phyloP scores from a whole-genome alignment of 2,329 filamentous ascomycete genomes.

The Blumeria graminis region DNA sequence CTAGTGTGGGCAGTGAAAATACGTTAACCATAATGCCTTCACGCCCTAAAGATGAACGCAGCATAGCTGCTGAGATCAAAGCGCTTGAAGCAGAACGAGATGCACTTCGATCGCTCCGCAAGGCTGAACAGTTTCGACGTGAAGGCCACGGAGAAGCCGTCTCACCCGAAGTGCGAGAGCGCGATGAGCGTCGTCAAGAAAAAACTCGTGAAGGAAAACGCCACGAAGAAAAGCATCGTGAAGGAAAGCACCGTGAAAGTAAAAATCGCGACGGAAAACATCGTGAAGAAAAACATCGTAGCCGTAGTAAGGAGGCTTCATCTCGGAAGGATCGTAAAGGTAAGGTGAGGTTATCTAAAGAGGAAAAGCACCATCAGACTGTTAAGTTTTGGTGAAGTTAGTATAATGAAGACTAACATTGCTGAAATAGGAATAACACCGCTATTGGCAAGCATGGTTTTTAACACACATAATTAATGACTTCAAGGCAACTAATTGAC shows the following conservation, averaged over 20 bases:
- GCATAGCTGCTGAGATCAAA: slow-evolving; percentile 49
- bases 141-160: slow-evolving; percentile 37
- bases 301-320: slow-evolving; percentile 27
- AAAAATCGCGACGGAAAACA: no score
- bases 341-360: slow-evolving; percentile 75
- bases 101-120: slow-evolving; percentile 30
- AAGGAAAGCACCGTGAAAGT: no score
- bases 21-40: slow-evolving; percentile 17
- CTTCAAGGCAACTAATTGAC: no score
- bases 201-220: slow-evolving; percentile 21
- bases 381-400: background rate
- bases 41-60: slow-evolving; percentile 19
- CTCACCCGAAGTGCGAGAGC: slow-evolving; percentile 21
- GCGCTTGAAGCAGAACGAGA: slow-evolving; percentile 42
- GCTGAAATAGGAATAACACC: no score
- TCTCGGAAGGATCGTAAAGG: slow-evolving; percentile 82
- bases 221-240: slow-evolving; percentile 21
- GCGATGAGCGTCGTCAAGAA: slow-evolving; percentile 20
- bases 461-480: no score
- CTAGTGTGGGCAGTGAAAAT: slow-evolving; percentile 15
- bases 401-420: no score
- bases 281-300: slow-evolving; percentile 10
- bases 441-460: no score
- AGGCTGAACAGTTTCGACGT: slow-evolving; percentile 27
- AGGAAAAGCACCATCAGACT: slow-evolving; percentile 27